phyloP scores from a whole-genome alignment of 371 early-diverging fungal species.

The Mucor racemosus region DNA sequence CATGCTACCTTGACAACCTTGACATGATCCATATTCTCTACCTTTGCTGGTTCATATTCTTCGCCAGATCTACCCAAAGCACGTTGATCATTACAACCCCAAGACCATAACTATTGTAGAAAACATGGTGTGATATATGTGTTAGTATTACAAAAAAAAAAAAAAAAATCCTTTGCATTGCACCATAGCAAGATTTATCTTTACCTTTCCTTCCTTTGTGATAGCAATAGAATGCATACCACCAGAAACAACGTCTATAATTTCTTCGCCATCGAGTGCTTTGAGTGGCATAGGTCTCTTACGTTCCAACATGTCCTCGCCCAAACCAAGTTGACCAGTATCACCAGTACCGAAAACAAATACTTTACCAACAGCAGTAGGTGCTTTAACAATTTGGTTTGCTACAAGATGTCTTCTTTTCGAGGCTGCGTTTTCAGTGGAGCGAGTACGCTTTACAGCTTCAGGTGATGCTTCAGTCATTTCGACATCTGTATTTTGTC shows the following conservation, averaged over 20 bases:
- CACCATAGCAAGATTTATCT: too few species aligned
- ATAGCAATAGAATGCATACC: conserved; percentile 90
- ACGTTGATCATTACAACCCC: conserved; percentile 99
- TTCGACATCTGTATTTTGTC: conserved; percentile 31
- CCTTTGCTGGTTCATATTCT: conserved; percentile 69
- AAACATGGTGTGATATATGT: too few species aligned
- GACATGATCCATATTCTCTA: conserved; percentile 69
- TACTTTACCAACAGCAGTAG: conserved; percentile 63
- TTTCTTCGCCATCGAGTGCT: conserved; percentile 64
- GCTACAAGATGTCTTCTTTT: conserved; percentile 11
- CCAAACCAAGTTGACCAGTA: conserved; percentile 96
- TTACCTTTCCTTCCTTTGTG: conserved; percentile 74
- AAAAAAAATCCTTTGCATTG: neutral
- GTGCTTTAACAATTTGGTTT: conserved; percentile 30
- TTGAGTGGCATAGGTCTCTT: conserved; percentile 76
- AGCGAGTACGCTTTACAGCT: conserved; percentile 21
- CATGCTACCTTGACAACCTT: conserved; percentile 86
- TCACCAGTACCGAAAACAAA: conserved; percentile 96
- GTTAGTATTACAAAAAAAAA: neutral
- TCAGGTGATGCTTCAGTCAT: conserved; percentile 21
- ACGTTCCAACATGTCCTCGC: conserved; percentile 76
- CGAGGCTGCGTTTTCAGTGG: neutral
- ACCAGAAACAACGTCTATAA: conserved; percentile 86
- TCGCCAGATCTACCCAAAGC: conserved; percentile 93
- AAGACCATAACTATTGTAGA: conserved; percentile 70